phyloP scores from a whole-genome alignment of 345 rosid genomes.

The Angophora floribunda region DNA sequence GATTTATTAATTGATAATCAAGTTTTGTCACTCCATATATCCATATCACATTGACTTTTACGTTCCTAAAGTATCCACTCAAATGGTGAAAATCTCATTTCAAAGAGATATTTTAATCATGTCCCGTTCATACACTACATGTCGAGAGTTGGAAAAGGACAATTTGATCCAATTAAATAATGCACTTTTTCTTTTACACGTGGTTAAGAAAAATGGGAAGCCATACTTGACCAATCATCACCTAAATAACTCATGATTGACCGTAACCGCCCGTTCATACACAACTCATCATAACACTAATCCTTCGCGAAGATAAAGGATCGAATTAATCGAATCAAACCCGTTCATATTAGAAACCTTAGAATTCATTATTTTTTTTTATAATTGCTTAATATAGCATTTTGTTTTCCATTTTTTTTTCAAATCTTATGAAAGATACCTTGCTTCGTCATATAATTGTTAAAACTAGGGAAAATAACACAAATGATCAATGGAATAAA shows the following conservation, averaged over 20 bases:
- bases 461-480: background rate
- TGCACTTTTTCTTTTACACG: background rate
- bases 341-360: background rate
- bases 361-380: background rate
- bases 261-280: background rate
- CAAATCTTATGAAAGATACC: background rate
- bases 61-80: background rate
- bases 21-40: background rate
- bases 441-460: background rate
- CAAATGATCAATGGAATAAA: fast-evolving
- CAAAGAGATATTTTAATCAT: background rate
- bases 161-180: background rate
- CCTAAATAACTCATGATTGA: background rate
- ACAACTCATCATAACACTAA: background rate
- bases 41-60: background rate
- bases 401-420: background rate
- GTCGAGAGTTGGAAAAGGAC: background rate
- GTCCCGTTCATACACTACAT: background rate
- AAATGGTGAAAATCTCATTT: background rate
- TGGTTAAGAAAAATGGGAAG: background rate
- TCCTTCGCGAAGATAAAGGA: background rate
- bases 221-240: background rate
- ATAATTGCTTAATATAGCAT: background rate
- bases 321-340: background rate
- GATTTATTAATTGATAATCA: background rate